Evolutionary conservation across 305 asterid genomes (phyloP), one percentile per base, ranked within the genome.

Genomic region (Fraxinus sp.): DNA sequence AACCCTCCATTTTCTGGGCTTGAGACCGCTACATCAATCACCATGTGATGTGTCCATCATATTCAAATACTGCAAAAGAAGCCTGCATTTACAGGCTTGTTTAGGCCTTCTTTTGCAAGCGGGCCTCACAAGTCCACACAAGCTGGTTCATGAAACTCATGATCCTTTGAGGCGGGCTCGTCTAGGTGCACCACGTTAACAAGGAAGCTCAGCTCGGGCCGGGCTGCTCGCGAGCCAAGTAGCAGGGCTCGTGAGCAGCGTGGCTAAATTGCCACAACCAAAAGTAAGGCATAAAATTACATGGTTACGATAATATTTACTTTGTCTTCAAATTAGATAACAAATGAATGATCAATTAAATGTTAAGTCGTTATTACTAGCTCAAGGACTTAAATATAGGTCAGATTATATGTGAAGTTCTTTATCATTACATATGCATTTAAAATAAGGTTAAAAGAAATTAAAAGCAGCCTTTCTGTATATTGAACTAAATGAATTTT

Each of bases 301-400:
- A 41, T 8, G 52, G n/a, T 37, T 18, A 64, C 55, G 26, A 37
- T 16, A 26, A 26, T 55, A 77, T 66, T 64, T 14, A 70, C 24
- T 9, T 77, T 43, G 74, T 24, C 74, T 66, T 26, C 74, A 4
- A 78, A 85, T 18, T 71, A 26, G 79, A 76, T 52, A 39, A n/a
- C 49, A 18, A 78, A 52, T 33, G 11, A 64, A 14, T 10, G 8
- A 16, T 37, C 41, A 79, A 66, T 11, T 18, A 62, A 72, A 82
- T 79, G 41, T 26, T 22, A 76, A n/a, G 32, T 33, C 74, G 11
- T 37, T 14, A 49, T 39, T 75, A 22, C 26, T 18, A 18, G 1
- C 41, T n/a, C 39, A 33, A 13, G 72, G 46, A 66, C 37, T 66
- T 66, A 11, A 66, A 66, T 66, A 10, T 64, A 20, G 35, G 74